These are phyloP conservation scores for Magnusiomyces magnusii DNA, from an alignment of 1,139 yeast genomes.

Conservation along the genomic window DNA sequence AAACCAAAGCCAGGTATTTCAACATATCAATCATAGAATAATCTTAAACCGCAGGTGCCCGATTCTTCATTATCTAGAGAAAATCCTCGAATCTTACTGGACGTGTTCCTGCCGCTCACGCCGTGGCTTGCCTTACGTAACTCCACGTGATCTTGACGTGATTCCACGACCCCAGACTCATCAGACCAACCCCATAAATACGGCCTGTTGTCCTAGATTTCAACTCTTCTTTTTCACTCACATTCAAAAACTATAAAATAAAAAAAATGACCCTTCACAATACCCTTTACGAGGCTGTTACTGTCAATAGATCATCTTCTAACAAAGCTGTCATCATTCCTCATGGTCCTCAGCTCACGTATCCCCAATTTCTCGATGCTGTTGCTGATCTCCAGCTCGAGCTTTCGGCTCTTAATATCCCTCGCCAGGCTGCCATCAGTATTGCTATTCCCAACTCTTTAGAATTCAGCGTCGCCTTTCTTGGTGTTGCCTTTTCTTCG, in stretches of 20 bases:
- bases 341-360: constrained; percentile 30
- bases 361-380: constrained; percentile 24
- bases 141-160: background rate
- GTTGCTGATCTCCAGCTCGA: constrained; percentile 26
- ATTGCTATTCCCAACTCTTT: constrained; percentile 52
- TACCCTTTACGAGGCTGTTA: constrained; percentile 21
- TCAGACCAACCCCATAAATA: background rate
- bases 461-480: constrained; percentile 48
- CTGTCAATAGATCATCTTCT: constrained; percentile 12
- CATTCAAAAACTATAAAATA: background rate
- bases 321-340: constrained; percentile 23
- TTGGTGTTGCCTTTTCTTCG: constrained; percentile 48
- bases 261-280: background rate
- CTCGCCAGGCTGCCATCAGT: constrained; percentile 44
- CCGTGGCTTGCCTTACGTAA: background rate
- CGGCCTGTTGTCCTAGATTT: too few species aligned
- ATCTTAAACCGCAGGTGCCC: background rate
- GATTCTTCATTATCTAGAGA: background rate
- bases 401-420: constrained; percentile 28
- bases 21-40: too few species aligned
- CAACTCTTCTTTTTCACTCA: background rate
- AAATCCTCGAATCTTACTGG: background rate
- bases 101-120: background rate
- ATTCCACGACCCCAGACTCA: background rate
- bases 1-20: too few species aligned